Evolutionary conservation across 345 rosid species (phyloP), one percentile per base, ranked within the genome.

Genomic region (Ceriops decandra): DNA sequence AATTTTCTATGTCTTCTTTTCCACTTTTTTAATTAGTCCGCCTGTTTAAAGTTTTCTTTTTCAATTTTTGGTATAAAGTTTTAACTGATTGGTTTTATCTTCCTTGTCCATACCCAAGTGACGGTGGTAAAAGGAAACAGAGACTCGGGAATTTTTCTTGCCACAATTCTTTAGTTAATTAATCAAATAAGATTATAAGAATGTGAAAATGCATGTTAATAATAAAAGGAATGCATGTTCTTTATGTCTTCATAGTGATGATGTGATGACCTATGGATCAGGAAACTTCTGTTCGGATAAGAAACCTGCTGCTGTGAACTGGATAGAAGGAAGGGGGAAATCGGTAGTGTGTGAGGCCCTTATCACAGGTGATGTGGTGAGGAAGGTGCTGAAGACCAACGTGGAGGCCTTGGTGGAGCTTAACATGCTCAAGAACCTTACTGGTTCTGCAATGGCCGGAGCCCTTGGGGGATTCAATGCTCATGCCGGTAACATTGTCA

Each of bases 381-480:
- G 60, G 63, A 78, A 78, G 58, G 82, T 82, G 27, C 56, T 82
- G 62, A 82, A 82, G 68, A 82, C 85, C 2, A 78, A 58, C 7
- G 82, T 82, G 13, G 63, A 54, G 30, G 36, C 80, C 15, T 63
- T 82, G 62, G 82, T 75, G 24, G 85, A 82, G 80, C 85, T 82
- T 49, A 82, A 82, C 61, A 70, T 75, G 85, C 80, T 78, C 57
- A 82, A 82, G 82, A 82, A 82, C 68, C 80, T 82, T 11, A 65
- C 82, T 15, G 85, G 85, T 47, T 82, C 85, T 3, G 85, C 85
- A 30, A 57, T 82, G 82, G 85, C 85, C 3, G 85, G 82, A 51
- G 85, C 85, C 33, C 74, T 82, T 10, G 85, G 85, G 4, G 85
- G 85, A n/a, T 82, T 82, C 68, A 82, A 82, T 67, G 85, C 85